Evolutionary conservation across 768 basidiomycete species (phyloP), one percentile per base, ranked within the genome.

Genomic region (Sporobolomyces phaffii): DNA sequence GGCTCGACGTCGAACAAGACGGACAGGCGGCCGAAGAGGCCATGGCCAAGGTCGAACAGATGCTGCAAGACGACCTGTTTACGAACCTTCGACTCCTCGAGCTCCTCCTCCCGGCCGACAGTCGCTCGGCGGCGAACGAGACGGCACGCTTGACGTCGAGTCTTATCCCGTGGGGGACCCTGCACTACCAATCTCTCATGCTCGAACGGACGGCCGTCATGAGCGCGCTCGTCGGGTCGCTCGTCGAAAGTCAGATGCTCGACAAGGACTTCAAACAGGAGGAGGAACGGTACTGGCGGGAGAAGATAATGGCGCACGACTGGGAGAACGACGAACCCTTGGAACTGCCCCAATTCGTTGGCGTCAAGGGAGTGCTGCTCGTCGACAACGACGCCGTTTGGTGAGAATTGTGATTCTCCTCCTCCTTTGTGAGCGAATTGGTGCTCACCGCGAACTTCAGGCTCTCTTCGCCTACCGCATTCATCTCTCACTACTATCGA

Each of bases 371-470:
- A 1, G 64, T 73, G 0, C 40, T 73, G 50, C 47, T 73, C 8
- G 72, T 67, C 14, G 72, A 73, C 36, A 69, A 69, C 45, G 72
- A 73, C 34, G 72, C 72, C 28, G 68, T 69, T 29, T 73, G 72
- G 72, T 73, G 31, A 45, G 68, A n/a, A n/a, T n/a, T 45, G 28
- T 33, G 22, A 24, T 3, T 48, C 53, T 47, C 22, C 38, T 24
- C 31, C 44, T 22, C 15, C 4, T 43, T 7, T 15, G 28, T 31
- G 9, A 9, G n/a, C 5, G 14, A 29, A 9, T n/a, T 17, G 44
- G 38, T 31, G 31, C 14, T 34, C 33, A n/a, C 33, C 8, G 13
- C 34, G 10, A 2, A 15, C 36, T n/a, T 18, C 31, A 73, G 72
- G 72, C 68, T 73, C 28, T 73, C 72, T 22, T 64, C 64, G 9